Evolutionary conservation across 495 filamentous ascomycete genomes (phyloP), one percentile per base, ranked within the genome.

Genomic region (Thozetella sp.): DNA sequence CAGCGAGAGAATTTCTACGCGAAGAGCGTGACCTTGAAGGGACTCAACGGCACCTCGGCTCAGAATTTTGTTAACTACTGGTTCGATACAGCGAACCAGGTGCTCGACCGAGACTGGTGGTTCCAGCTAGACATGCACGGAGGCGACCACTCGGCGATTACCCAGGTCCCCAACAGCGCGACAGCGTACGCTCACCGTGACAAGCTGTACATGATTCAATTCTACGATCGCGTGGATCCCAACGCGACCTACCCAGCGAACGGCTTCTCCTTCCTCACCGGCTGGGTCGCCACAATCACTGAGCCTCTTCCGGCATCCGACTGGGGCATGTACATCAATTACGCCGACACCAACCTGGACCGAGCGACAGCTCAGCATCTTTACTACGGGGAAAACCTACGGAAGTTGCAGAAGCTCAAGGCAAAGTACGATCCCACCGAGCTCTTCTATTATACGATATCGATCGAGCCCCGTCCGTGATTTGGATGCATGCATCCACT

Each of bases 371-470:
- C 72, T 22, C 72, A 73, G 23, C 52, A 67, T 55, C 62, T 72
- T 61, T 80, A 88, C 59, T 88, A 79, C 77, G 78, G 79, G 0
- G 34, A 61, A 0, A 88, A 85, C 60, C 67, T 85, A 17, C 68
- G 64, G 11, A 68, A 70, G 25, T 66, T 88, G 27, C 66, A 79
- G 63, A 51, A 65, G 26, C 77, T 88, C 45, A 88, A 88, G 72
- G 65, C 71, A 0, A 66, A 64, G 13, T 60, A 83, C 30, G 84
- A 88, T 63, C 83, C 83, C 1, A 59, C 72, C 0, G 80, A 86
- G 72, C 53, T 85, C 17, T 87, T 88, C 51, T 80, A 83, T 54
- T 86, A 87, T 62, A 82, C 82, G 3, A 80, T 85, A 61, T 82
- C 80, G 46, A 76, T 87, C 22, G 10, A 9, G 62, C 34, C 45